These are phyloP conservation scores for Craspedostauros australis DNA, from an alignment of 108 stramenopile species.

Conservation along the genomic window DNA sequence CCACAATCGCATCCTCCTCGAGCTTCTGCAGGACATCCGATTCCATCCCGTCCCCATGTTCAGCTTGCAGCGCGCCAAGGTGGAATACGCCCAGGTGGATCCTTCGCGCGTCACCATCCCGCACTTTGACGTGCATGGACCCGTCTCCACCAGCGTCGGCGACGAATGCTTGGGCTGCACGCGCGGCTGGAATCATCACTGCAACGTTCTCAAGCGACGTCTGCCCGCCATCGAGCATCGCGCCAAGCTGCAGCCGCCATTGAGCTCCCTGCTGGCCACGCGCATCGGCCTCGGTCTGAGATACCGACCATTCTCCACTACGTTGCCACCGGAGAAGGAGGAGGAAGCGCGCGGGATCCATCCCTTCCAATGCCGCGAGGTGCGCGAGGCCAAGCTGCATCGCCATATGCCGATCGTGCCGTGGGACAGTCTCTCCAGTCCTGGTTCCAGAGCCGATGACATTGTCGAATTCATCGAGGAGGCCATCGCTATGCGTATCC, in stretches of 20 bases:
- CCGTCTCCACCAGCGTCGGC: slow-evolving; percentile 70
- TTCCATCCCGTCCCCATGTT: slow-evolving; percentile 77
- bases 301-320: slow-evolving; percentile 8
- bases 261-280: slow-evolving; percentile 65
- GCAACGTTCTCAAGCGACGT: slow-evolving; percentile 57
- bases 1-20: slow-evolving; percentile 52
- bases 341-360: background rate
- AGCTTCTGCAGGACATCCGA: slow-evolving; percentile 69
- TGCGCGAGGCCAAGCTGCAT: background rate
- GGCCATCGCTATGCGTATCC: slow-evolving; percentile 46
- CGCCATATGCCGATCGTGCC: slow-evolving; percentile 8
- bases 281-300: slow-evolving; percentile 69
- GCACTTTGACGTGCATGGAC: slow-evolving; percentile 74
- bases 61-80: slow-evolving; percentile 26
- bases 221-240: slow-evolving; percentile 63
- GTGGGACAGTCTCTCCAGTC: slow-evolving; percentile 35
- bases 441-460: slow-evolving; percentile 60
- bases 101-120: slow-evolving; percentile 36
- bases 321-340: slow-evolving; percentile 7
- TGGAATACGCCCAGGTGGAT: slow-evolving; percentile 31
- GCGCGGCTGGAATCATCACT: slow-evolving; percentile 80
- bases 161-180: slow-evolving; percentile 79
- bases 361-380: too few species aligned
- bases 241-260: slow-evolving; percentile 67
- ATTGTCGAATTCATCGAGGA: slow-evolving; percentile 64